Evolutionary conservation across 2,329 filamentous ascomycete genomes (phyloP).

Genomic region (Alternaria sp.): DNA sequence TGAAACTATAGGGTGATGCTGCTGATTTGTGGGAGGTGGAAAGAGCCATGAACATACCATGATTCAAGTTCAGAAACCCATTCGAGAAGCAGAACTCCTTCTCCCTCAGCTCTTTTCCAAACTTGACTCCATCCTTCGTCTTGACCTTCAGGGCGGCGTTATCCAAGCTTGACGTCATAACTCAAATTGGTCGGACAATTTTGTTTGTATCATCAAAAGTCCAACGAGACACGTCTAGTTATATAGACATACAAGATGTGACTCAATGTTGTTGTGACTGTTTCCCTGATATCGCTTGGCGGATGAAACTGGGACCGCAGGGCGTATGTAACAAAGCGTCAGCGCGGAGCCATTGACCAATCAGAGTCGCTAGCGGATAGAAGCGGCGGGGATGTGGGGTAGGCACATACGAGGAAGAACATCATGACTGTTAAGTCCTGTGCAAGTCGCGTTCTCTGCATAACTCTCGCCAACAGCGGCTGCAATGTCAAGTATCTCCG

Average conservation of each 20-base stretch:
- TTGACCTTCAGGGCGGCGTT: slow-evolving; percentile 16
- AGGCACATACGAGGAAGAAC: neutral
- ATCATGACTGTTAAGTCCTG: neutral
- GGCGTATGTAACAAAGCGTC: slow-evolving; percentile 1
- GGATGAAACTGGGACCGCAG: neutral
- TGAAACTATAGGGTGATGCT: neutral
- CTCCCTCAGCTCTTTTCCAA: slow-evolving; percentile 60
- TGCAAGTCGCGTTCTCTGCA: neutral
- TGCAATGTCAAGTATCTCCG: neutral
- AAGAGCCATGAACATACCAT: slow-evolving; percentile 61
- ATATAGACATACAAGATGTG: slow-evolving; percentile 1
- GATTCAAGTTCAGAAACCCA: slow-evolving; percentile 76
- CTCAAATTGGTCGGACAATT: neutral
- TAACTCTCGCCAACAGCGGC: neutral
- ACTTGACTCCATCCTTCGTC: slow-evolving; percentile 42
- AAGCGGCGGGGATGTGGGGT: neutral
- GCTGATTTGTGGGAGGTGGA: neutral
- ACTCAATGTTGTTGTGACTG: slow-evolving; percentile 1
- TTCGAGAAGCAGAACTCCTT: slow-evolving; percentile 74
- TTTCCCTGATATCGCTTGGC: neutral
- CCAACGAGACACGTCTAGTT: neutral
- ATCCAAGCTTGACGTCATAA: slow-evolving; percentile 19
- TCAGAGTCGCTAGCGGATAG: neutral
- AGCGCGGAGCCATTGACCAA: slow-evolving; percentile 4
- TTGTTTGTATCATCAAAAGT: neutral